Evolutionary conservation across 2,329 filamentous ascomycete genomes (phyloP).

Genomic region (Talaromyces sp.): DNA sequence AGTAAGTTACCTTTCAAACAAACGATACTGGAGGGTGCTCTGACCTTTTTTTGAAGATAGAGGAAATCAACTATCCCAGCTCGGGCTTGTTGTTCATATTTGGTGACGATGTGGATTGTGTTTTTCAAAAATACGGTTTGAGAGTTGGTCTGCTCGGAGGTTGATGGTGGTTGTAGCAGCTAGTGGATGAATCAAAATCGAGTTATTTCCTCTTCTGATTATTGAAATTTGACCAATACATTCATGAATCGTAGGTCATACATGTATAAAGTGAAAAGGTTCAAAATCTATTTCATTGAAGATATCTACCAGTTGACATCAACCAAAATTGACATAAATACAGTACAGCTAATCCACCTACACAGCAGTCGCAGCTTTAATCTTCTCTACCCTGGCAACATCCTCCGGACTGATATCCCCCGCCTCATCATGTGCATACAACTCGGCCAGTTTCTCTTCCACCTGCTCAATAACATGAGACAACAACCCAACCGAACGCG

Average conservation of each 20-base stretch:
- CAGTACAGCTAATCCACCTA: neutral
- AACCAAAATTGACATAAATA: neutral
- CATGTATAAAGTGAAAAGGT: too few species aligned
- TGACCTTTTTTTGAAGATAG: neutral
- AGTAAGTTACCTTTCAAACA: neutral
- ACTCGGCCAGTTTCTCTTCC: constrained; percentile 26
- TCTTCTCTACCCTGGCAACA: neutral
- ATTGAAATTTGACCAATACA: too few species aligned
- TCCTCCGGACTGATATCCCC: neutral
- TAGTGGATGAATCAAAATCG: neutral
- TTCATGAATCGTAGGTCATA: too few species aligned
- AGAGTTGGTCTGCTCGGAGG: neutral
- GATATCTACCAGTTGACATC: neutral
- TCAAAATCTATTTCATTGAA: neutral
- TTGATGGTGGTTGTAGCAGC: too few species aligned
- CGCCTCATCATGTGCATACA: constrained; percentile 16
- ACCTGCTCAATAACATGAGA: constrained; percentile 29
- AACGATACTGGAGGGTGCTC: neutral
- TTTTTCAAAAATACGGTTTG: neutral
- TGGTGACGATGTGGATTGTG: neutral
- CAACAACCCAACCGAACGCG: constrained; percentile 30
- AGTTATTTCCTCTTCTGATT: too few species aligned
- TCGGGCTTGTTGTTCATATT: neutral
- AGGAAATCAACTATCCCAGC: neutral
- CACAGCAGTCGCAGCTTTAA: neutral